These are phyloP conservation scores for Evernia prunastri DNA, from an alignment of 495 filamentous ascomycete genomes.

Conservation along the genomic window DNA sequence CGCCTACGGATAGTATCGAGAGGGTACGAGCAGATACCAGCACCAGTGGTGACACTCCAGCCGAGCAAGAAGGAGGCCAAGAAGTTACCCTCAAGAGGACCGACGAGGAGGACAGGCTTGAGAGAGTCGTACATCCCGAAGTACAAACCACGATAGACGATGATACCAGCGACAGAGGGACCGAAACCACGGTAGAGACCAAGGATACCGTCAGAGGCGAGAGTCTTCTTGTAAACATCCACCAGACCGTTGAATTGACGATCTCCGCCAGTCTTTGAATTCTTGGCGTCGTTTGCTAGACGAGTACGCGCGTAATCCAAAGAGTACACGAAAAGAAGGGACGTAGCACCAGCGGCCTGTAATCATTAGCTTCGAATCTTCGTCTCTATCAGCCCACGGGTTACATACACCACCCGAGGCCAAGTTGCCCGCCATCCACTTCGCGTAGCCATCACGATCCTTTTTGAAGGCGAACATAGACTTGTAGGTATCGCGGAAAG, in stretches of 20 bases:
- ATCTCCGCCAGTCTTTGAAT: constrained; percentile 89
- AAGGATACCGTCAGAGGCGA: constrained; percentile 93
- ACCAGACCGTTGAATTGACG: constrained; percentile 99
- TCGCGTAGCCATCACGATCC: constrained; percentile 93
- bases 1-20: constrained; percentile 99
- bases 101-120: constrained; percentile 95
- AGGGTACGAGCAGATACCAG: constrained; percentile 99
- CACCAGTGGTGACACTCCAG: constrained; percentile 99
- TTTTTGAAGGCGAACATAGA: constrained; percentile 99
- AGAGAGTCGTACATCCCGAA: constrained; percentile 99
- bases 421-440: constrained; percentile 99
- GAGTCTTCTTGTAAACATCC: constrained; percentile 99
- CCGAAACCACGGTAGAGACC: constrained; percentile 99
- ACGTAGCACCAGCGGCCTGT: constrained; percentile 97
- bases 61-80: constrained; percentile 96
- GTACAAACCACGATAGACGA: constrained; percentile 99
- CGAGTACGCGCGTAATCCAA: constrained; percentile 99
- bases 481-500: constrained; percentile 99
- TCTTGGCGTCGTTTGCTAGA: constrained; percentile 99
- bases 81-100: constrained; percentile 94
- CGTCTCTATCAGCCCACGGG: background rate
- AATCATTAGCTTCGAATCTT: constrained; percentile 29
- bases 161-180: constrained; percentile 95
- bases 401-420: constrained; percentile 96
- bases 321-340: constrained; percentile 99